These are phyloP conservation scores for Tuber brumale DNA, from an alignment of 495 filamentous ascomycete genomes.

Conservation along the genomic window DNA sequence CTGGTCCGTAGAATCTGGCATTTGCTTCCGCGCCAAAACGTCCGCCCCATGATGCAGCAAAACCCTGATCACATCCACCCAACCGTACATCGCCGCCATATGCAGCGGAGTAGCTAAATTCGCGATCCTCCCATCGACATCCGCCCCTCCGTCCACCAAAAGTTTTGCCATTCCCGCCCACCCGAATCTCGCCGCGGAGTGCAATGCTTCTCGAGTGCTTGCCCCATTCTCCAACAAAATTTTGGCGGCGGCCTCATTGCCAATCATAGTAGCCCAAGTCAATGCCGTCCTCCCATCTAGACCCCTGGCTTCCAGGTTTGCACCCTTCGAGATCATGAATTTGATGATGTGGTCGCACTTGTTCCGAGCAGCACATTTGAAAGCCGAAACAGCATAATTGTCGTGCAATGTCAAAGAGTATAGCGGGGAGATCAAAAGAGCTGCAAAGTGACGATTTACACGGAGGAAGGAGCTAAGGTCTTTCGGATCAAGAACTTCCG, in stretches of 20 bases:
- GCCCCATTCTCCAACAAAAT: slow-evolving; percentile 12
- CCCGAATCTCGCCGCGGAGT: neutral
- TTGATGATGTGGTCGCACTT: neutral
- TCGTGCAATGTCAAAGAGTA: neutral
- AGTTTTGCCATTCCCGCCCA: slow-evolving; percentile 9
- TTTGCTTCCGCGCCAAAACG: slow-evolving; percentile 1
- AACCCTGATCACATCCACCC: slow-evolving; percentile 13
- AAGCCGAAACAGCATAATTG: neutral
- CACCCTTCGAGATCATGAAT: slow-evolving; percentile 3
- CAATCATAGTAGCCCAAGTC: neutral
- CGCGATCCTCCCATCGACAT: neutral
- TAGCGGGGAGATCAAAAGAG: neutral
- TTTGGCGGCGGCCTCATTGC: neutral
- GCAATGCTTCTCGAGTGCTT: neutral
- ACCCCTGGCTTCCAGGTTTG: neutral
- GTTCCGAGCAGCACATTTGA: slow-evolving; percentile 3
- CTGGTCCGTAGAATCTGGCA: neutral
- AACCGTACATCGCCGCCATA: slow-evolving; percentile 17
- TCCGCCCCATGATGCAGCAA: slow-evolving; percentile 23
- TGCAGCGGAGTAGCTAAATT: slow-evolving; percentile 13
- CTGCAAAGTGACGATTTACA: neutral
- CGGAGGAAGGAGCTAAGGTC: neutral
- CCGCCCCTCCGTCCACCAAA: slow-evolving; percentile 15
- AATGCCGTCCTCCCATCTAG: neutral
- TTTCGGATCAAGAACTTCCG: neutral